Conservation (phyloP, 2,329 filamentous ascomycete species). For the Cytospora paraplurivora region DNA sequence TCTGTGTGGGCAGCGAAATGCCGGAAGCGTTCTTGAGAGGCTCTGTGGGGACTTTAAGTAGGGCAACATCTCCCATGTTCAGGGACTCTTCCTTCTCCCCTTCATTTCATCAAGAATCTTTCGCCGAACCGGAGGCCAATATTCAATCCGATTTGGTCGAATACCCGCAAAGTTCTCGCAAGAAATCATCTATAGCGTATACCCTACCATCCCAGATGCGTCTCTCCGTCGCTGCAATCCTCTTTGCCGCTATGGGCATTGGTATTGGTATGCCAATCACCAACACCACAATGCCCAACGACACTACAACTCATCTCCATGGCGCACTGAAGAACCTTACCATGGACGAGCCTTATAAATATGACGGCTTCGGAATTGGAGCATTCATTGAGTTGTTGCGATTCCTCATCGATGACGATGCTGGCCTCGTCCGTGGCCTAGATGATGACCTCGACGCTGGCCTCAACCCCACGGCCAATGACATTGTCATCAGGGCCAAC, state of each 20-base stretch:
- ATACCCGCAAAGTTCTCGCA: too few species aligned
- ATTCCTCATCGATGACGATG: neutral
- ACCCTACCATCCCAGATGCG: neutral
- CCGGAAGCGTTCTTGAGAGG: too few species aligned
- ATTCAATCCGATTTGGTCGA: too few species aligned
- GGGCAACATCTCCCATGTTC: too few species aligned
- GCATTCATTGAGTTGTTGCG: neutral
- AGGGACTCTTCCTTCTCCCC: too few species aligned
- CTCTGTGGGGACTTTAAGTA: too few species aligned
- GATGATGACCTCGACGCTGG: too few species aligned
- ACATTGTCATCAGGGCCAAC: neutral
- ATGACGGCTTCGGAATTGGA: neutral
- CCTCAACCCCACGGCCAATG: neutral
- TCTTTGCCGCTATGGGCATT: neutral
- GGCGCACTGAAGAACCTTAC: neutral
- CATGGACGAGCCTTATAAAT: neutral
- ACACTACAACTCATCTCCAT: neutral
- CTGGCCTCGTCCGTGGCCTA: neutral
- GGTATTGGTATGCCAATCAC: neutral
- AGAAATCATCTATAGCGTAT: neutral
- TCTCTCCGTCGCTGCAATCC: neutral
- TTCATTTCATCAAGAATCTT: too few species aligned
- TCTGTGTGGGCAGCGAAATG: too few species aligned
- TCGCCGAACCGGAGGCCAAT: too few species aligned
- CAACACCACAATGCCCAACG: neutral